Conservation (phyloP, 129 eudicot species). For the Tagetes patula region DNA sequence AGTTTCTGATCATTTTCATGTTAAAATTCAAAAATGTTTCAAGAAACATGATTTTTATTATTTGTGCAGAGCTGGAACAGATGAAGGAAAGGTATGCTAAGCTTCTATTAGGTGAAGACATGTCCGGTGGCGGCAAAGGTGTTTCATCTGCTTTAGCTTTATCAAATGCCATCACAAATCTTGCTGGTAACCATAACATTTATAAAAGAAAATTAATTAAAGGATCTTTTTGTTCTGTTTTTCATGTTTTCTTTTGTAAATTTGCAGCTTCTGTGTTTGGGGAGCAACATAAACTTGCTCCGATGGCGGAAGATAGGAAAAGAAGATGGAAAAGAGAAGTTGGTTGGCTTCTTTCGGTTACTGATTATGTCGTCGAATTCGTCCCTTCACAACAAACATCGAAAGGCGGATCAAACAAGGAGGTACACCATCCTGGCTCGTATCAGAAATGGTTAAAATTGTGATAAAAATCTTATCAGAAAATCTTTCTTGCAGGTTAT, state of each 20-base stretch:
- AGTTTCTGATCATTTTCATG: not conserved
- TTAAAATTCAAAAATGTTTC: not conserved
- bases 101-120: conserved; percentile 78
- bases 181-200: conserved; percentile 41
- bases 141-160: conserved; percentile 88
- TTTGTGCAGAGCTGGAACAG: conserved; percentile 56
- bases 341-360: conserved; percentile 78
- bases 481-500: conserved; percentile 46
- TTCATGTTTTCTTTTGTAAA: not conserved
- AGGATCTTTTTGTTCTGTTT: conserved; percentile 12
- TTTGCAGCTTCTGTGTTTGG: conserved; percentile 84
- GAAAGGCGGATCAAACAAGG: conserved; percentile 70
- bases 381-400: conserved; percentile 65
- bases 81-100: conserved; percentile 83
- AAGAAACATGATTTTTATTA: conserved; percentile 4
- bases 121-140: conserved; percentile 96
- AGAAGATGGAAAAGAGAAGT: conserved; percentile 77
- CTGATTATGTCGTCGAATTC: conserved; percentile 79
- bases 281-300: conserved; percentile 71
- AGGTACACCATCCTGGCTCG: conserved; percentile 36
- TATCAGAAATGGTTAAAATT: not conserved
- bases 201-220: too few species aligned
- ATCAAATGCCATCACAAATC: conserved; percentile 86
- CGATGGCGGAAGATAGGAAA: conserved; percentile 71
- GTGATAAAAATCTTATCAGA: not conserved